phyloP scores from a whole-genome alignment of 2,329 filamentous ascomycete species.

The Fusarium redolens region DNA sequence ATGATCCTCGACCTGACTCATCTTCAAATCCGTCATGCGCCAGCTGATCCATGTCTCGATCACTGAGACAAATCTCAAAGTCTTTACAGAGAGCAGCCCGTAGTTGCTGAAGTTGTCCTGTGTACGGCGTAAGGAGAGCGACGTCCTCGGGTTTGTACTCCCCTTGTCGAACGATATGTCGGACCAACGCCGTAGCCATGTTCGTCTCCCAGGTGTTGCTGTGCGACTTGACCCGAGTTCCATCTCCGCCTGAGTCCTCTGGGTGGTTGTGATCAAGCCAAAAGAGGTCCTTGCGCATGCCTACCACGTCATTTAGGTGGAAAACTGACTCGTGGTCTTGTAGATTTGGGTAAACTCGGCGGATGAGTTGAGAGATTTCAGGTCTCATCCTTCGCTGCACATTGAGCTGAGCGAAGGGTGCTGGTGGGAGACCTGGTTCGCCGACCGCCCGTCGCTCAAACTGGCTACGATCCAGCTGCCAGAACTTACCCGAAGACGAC shows the following conservation, averaged over 20 bases:
- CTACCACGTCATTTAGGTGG: slow-evolving; percentile 60
- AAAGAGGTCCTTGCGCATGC: slow-evolving; percentile 65
- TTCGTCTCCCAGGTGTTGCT: slow-evolving; percentile 71
- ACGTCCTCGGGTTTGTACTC: slow-evolving; percentile 70
- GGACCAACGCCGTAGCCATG: slow-evolving; percentile 71
- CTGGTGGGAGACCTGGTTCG: slow-evolving; percentile 36
- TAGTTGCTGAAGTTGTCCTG: slow-evolving; percentile 66
- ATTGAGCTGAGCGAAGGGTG: slow-evolving; percentile 56
- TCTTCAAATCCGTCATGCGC: neutral
- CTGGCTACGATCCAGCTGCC: slow-evolving; percentile 54
- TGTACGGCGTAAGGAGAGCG: slow-evolving; percentile 76
- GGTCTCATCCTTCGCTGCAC: slow-evolving; percentile 75
- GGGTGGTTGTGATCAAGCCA: slow-evolving; percentile 70
- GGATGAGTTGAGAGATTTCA: slow-evolving; percentile 67
- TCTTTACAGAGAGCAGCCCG: slow-evolving; percentile 56
- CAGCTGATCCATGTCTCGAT: slow-evolving; percentile 70
- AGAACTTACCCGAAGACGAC: slow-evolving; percentile 15
- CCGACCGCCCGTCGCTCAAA: slow-evolving; percentile 46
- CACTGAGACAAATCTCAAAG: slow-evolving; percentile 72
- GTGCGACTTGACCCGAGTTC: slow-evolving; percentile 57
- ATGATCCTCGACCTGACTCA: neutral
- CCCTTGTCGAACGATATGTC: slow-evolving; percentile 74
- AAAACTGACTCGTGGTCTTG: slow-evolving; percentile 58
- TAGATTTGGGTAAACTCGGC: slow-evolving; percentile 68
- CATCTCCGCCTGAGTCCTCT: slow-evolving; percentile 54